Evolutionary conservation across 495 filamentous ascomycete genomes (phyloP).

Genomic region (Trichoderma virens): DNA sequence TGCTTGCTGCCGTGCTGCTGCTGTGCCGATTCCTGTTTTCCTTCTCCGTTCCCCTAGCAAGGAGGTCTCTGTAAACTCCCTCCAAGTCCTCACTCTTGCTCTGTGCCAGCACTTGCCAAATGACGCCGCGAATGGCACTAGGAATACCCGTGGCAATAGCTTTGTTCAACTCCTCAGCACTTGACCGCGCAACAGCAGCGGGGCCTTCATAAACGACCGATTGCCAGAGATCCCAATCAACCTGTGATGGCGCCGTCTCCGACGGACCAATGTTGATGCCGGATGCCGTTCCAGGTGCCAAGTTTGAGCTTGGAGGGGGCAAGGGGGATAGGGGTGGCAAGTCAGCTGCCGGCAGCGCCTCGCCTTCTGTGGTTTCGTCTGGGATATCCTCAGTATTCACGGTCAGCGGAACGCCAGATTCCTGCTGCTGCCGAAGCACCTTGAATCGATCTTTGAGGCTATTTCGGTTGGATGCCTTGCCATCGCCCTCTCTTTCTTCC

Average conservation of each 20-base stretch:
- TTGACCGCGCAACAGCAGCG: constrained; percentile 73
- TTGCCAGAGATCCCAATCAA: constrained; percentile 99
- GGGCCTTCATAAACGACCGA: constrained; percentile 89
- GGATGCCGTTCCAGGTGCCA: constrained; percentile 77
- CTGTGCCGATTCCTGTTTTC: constrained; percentile 53
- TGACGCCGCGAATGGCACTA: constrained; percentile 86
- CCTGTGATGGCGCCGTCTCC: constrained; percentile 53
- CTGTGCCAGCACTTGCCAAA: constrained; percentile 95
- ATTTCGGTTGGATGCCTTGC: constrained; percentile 46
- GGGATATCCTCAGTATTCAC: constrained; percentile 49
- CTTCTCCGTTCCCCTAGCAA: constrained; percentile 73
- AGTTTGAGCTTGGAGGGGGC: constrained; percentile 42
- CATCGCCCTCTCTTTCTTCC: constrained; percentile 51
- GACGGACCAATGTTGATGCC: constrained; percentile 67
- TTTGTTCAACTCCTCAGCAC: constrained; percentile 76
- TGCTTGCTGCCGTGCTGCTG: constrained; percentile 35
- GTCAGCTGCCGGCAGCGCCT: neutral
- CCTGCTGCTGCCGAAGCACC: constrained; percentile 69
- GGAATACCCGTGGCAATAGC: constrained; percentile 93
- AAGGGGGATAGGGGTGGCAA: constrained; percentile 36
- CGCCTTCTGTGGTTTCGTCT: constrained; percentile 22
- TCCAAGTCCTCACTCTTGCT: constrained; percentile 89
- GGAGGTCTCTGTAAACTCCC: constrained; percentile 74
- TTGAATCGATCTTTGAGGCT: constrained; percentile 84
- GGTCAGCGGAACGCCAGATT: constrained; percentile 46